A percentile compares a stretch with the other conserved stretches of the same genome.
Evolutionary conservation across 345 rosid genomes (phyloP).

Genomic region (Eucalyptus tenuipes): DNA sequence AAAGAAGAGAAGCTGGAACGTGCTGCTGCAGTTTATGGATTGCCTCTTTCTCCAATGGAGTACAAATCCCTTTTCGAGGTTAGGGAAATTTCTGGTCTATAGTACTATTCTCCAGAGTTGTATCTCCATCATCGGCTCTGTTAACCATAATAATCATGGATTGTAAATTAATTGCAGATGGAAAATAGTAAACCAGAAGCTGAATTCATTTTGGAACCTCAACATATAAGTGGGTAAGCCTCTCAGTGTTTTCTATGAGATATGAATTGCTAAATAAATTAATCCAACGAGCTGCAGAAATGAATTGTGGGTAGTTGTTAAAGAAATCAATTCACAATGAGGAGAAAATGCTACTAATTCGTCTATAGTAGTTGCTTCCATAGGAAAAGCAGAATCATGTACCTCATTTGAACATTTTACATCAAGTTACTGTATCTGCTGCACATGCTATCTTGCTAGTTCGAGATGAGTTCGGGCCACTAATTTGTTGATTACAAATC

Average conservation of each 20-base stretch:
- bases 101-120: neutral
- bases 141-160: neutral
- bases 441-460: neutral
- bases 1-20: slow-evolving; percentile 7
- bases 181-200: slow-evolving; percentile 58
- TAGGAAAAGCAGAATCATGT: neutral
- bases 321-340: neutral
- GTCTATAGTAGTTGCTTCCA: neutral
- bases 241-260: neutral
- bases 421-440: neutral
- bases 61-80: slow-evolving; percentile 76
- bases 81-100: neutral
- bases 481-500: neutral
- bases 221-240: slow-evolving; percentile 47
- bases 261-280: neutral
- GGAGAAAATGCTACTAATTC: neutral
- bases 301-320: neutral
- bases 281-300: neutral
- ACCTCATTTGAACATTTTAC: neutral
- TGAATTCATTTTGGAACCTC: slow-evolving; percentile 35
- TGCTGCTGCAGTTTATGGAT: slow-evolving; percentile 43
- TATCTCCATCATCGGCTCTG: neutral
- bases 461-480: neutral
- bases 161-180: slow-evolving; percentile 30
- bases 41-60: slow-evolving; percentile 69